phyloP scores from a whole-genome alignment of 2,329 filamentous ascomycete genomes.

The Lachnellula cervina region DNA sequence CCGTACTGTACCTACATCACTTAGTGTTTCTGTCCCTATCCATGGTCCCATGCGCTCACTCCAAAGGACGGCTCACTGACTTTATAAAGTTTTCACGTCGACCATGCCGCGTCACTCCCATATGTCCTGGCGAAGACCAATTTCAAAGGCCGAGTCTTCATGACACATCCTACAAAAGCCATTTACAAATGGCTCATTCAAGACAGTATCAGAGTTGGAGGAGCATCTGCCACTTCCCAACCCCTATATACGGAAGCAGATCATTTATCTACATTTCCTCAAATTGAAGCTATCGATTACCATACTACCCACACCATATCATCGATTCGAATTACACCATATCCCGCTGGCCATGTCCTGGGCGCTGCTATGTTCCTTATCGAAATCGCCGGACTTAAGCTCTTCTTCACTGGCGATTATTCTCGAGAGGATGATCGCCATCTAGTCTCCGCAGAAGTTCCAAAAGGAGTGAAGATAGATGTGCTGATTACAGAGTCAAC shows the following conservation, averaged over 20 bases:
- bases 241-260: constrained; percentile 93
- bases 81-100: constrained; percentile 82
- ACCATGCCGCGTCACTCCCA: constrained; percentile 96
- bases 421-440: constrained; percentile 93
- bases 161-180: constrained; percentile 98
- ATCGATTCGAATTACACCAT: constrained; percentile 93
- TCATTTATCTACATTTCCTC: constrained; percentile 85
- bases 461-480: constrained; percentile 84
- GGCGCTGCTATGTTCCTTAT: constrained; percentile 98
- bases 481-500: constrained; percentile 97
- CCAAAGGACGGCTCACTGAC: constrained; percentile 17
- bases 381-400: constrained; percentile 93
- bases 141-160: constrained; percentile 93
- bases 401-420: constrained; percentile 97
- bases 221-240: constrained; percentile 61
- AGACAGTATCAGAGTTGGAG: constrained; percentile 88
- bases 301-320: constrained; percentile 97
- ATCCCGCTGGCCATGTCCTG: constrained; percentile 94
- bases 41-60: neutral
- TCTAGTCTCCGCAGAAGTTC: constrained; percentile 88
- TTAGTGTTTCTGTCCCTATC: constrained; percentile 1
- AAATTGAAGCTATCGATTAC: constrained; percentile 97
- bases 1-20: constrained; percentile 28
- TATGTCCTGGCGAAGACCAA: constrained; percentile 98
- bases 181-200: constrained; percentile 99